Evolutionary conservation across 2,329 filamentous ascomycete species (phyloP), one percentile per base, ranked within the genome.

Genomic region (Colletotrichum orchidophilum): DNA sequence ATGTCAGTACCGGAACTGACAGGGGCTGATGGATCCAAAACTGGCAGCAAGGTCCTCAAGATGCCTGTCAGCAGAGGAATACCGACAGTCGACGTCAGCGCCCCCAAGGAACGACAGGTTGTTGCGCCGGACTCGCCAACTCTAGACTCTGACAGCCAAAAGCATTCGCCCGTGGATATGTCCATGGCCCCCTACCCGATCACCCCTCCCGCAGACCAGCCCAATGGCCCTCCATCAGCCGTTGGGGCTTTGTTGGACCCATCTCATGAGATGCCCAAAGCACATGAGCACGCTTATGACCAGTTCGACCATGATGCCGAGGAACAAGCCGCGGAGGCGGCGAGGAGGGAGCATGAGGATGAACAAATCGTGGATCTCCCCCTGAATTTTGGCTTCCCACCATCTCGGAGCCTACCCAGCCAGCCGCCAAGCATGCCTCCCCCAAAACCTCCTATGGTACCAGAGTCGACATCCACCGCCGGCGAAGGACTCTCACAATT

Each of bases 111-210:
- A 63, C 78, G 76, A 35, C 74, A 77, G 24, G 57, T 77, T n/a
- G 80, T 80, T 13, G 75, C 80, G 21, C 84, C 87, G 9, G 81
- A 83, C 35, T 89, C 87, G 9, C 87, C 87, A 9, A 83, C 80
- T 29, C 74, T 86, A 58, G 87, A 87, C 70, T 85, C 85, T 1
- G 86, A 87, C 70, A 85, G 83, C 74, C 81, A 82, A 62, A 87
- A 84, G 73, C 83, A 85, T 61, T 91, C 90, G 3, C 89, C 90
- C n/a, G 84, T 91, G 55, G 86, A 91, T 60, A 82, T 90, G 66
- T 79, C 84, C 13, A 80, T 91, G 76, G 89, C 90, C 18, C 90
- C 89, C 0, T 92, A 92, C 78, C 90, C 90, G 3, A 90, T 91
- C 58, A 92, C 90, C 11, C 90, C 90, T 53, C 89, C 90, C 1